These are phyloP conservation scores for Penicillium hesseltinei DNA, from an alignment of 2,329 filamentous ascomycete species.

Conservation along the genomic window DNA sequence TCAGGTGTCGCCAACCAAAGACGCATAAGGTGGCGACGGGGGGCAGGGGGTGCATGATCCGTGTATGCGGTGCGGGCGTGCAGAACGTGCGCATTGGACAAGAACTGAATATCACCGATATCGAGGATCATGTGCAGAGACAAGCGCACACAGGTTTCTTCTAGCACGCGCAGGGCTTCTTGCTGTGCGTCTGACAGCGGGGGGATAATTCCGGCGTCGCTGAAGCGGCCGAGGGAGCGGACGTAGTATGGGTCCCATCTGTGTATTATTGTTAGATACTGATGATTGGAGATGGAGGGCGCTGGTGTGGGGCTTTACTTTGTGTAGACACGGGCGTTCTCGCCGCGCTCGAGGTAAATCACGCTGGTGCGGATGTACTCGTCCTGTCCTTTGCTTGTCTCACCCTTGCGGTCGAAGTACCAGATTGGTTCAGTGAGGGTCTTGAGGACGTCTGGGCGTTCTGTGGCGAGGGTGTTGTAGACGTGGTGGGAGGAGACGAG, in stretches of 20 bases:
- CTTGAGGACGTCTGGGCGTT: constrained; percentile 75
- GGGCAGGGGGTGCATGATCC: constrained; percentile 65
- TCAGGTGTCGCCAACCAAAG: constrained; percentile 83
- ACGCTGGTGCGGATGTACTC: constrained; percentile 71
- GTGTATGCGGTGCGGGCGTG: constrained; percentile 80
- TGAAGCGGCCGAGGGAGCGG: constrained; percentile 71
- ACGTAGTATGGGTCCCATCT: constrained; percentile 87
- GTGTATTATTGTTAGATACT: constrained; percentile 14
- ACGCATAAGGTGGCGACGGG: constrained; percentile 74
- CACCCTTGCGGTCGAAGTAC: constrained; percentile 92
- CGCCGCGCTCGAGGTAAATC: constrained; percentile 71
- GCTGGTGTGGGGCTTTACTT: constrained; percentile 51
- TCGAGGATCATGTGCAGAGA: constrained; percentile 83
- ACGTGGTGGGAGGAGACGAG: constrained; percentile 75
- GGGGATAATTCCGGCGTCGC: constrained; percentile 69
- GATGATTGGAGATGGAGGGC: background rate
- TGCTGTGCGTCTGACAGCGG: constrained; percentile 66
- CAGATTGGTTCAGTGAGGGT: constrained; percentile 74
- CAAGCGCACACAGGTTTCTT: constrained; percentile 70
- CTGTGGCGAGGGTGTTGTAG: constrained; percentile 73
- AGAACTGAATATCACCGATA: constrained; percentile 83
- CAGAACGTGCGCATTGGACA: constrained; percentile 75
- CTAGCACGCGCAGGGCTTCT: constrained; percentile 67
- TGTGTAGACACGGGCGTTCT: constrained; percentile 67
- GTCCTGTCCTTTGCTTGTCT: constrained; percentile 70